Conservation (phyloP, 441 rosid genomes). For the Eutrema salsugineum region DNA sequence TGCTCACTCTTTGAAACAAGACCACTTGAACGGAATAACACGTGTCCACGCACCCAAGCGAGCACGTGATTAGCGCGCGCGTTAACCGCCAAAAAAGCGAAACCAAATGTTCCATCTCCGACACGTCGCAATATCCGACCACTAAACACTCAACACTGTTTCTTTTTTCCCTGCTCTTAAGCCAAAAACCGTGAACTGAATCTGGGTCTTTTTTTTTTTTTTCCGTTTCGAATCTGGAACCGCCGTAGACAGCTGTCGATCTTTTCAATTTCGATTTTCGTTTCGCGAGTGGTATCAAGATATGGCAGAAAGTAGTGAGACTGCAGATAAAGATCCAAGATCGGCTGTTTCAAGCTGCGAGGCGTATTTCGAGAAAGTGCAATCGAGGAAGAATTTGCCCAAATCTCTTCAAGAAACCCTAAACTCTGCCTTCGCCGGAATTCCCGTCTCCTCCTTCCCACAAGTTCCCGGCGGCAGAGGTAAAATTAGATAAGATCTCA, state of each 20-base stretch:
- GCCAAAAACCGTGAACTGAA: neutral
- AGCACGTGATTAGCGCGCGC: too few relatives aligned
- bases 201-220: neutral
- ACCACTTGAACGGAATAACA: neutral
- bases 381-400: constrained; percentile 61
- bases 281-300: neutral
- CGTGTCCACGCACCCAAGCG: neutral
- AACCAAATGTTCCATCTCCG: constrained; percentile 5
- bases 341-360: constrained; percentile 46
- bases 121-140: constrained; percentile 21
- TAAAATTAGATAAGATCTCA: neutral
- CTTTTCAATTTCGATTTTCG: neutral
- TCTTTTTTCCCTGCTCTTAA: too few relatives aligned
- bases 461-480: constrained; percentile 59
- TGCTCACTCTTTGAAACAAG: neutral
- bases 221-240: neutral
- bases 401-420: constrained; percentile 51
- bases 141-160: constrained; percentile 4
- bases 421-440: constrained; percentile 57
- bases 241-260: neutral
- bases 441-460: constrained; percentile 68
- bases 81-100: constrained; percentile 14
- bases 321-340: constrained; percentile 2
- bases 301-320: constrained; percentile 35
- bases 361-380: constrained; percentile 56